These are phyloP conservation scores for Penicillium griseofulvum DNA, from an alignment of 2,329 filamentous ascomycete species.

Conservation along the genomic window DNA sequence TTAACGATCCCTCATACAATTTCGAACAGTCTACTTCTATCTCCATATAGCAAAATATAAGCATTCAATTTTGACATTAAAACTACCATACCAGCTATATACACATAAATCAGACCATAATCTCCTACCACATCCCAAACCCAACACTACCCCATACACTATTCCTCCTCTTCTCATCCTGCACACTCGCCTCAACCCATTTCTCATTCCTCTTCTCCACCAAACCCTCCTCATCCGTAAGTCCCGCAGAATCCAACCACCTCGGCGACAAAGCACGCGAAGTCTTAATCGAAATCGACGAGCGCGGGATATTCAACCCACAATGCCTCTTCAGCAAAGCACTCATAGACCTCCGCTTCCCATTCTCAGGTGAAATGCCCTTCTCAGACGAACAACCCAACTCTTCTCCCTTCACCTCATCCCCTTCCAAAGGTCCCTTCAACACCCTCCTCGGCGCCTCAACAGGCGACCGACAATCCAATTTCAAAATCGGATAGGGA, in stretches of 20 bases:
- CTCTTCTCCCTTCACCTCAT: background rate
- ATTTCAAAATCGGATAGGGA: slow-evolving; percentile 20
- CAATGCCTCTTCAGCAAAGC: slow-evolving; percentile 14
- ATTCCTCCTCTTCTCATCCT: slow-evolving; percentile 4
- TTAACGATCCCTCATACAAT: too few relatives aligned
- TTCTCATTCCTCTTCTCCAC: slow-evolving; percentile 14
- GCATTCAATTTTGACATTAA: background rate
- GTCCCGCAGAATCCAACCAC: slow-evolving; percentile 13
- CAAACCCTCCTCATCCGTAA: slow-evolving; percentile 13
- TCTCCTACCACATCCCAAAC: slow-evolving; percentile 1
- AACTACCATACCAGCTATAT: background rate
- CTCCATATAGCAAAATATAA: background rate
- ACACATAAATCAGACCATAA: background rate
- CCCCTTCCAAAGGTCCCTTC: slow-evolving; percentile 7
- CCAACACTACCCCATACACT: slow-evolving; percentile 9
- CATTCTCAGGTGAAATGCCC: background rate
- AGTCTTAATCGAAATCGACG: slow-evolving; percentile 14
- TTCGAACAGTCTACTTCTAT: too few relatives aligned
- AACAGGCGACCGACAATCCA: slow-evolving; percentile 15
- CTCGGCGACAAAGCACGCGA: slow-evolving; percentile 3
- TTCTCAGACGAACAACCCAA: background rate
- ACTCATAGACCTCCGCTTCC: slow-evolving; percentile 15
- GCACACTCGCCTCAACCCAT: slow-evolving; percentile 15
- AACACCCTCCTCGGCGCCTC: slow-evolving; percentile 12
- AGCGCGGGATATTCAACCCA: slow-evolving; percentile 13